Base-by-base conservation (phyloP, 2,329 filamentous ascomycete species). In the Sporothrix brasiliensis region DNA sequence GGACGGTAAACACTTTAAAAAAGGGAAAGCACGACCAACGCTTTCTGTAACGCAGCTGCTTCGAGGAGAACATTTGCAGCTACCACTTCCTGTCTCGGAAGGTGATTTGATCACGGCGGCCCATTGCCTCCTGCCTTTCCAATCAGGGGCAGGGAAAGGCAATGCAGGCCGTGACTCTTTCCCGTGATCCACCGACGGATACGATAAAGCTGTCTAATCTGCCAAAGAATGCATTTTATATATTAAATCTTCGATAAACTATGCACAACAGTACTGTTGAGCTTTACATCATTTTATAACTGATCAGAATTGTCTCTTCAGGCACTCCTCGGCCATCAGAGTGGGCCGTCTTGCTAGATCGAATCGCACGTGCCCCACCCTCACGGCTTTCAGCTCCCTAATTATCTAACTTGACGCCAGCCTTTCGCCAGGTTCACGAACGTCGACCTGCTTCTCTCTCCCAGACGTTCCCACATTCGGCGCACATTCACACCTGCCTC, bases 321-420 rank as follows among this genome's bases (percentile, higher is more conserved):
- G 19, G 56, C 19, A 61, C 58, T 58, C 27, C 14, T 13, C 56
- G 56, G 39, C 56, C 7, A 41, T 60, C 56, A 34, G 34, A 49
- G 60, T 63, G 44, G 47, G 14, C 47, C 53, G 14, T 53, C 14
- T 39, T 27, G 19, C 63, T 67, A 30, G 50, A 67, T 34, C 34
- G 19, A 66, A 49, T 21, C 21, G 54, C 69, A 68, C 69, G 65
- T 65, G 69, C 69, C 65, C 69, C 69, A 68, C 67, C 47, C 56
- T 56, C 49, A 47, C 30, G 13, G 68, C 53, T 39, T 56, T 54
- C 56, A 63, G 56, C 63, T 49, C 56, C 19, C 24, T 34, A 34
- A 21, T 27, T 44, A 53, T 41, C 49, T 44, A 30, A 53, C 44
- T 65, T 52, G 47, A n/a, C 68, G 49, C 47, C 49, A 30, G 30